A percentile compares a stretch with the other conserved stretches of the same genome.
Conservation (phyloP, 2,329 filamentous ascomycete genomes). For the Saccharata proteae region DNA sequence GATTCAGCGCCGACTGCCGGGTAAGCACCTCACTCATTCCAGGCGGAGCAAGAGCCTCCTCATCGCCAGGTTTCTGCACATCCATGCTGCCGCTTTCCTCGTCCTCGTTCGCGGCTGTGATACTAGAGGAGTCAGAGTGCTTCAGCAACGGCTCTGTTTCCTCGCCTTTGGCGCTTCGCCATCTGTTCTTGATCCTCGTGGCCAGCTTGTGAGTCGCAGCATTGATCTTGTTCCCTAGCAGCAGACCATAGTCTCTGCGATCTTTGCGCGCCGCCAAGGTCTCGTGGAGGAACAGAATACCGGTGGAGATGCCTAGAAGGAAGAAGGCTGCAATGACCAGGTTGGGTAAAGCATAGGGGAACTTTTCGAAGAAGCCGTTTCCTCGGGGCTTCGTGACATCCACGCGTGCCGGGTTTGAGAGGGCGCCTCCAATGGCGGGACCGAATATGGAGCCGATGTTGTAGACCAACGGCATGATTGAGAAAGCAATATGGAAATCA, state of each 20-base stretch:
- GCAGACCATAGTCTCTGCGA: conserved; percentile 60
- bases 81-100: conserved; percentile 10
- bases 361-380: conserved; percentile 58
- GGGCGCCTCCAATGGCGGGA: conserved; percentile 70
- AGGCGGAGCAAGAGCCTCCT: conserved; percentile 19
- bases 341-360: conserved; percentile 78
- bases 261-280: conserved; percentile 63
- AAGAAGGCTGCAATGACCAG: conserved; percentile 67
- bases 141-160: conserved; percentile 10
- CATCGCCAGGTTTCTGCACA: conserved; percentile 3
- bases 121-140: conserved; percentile 1
- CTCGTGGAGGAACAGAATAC: conserved; percentile 72
- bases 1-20: conserved; percentile 59
- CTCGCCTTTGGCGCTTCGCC: conserved; percentile 6
- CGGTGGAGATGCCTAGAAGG: conserved; percentile 60
- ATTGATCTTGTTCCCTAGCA: conserved; percentile 55
- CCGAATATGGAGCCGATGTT: conserved; percentile 79
- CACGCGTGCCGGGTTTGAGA: conserved; percentile 68
- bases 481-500: too few relatives aligned
- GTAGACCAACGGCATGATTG: conserved; percentile 86
- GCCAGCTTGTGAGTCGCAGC: conserved; percentile 6
- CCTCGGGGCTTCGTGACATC: conserved; percentile 54
- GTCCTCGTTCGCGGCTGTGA: conserved; percentile 13
- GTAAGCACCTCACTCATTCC: conserved; percentile 60
- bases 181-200: conserved; percentile 10